Evolutionary conservation across 2,329 filamentous ascomycete species (phyloP).

Genomic region (Aspergillus terreus): DNA sequence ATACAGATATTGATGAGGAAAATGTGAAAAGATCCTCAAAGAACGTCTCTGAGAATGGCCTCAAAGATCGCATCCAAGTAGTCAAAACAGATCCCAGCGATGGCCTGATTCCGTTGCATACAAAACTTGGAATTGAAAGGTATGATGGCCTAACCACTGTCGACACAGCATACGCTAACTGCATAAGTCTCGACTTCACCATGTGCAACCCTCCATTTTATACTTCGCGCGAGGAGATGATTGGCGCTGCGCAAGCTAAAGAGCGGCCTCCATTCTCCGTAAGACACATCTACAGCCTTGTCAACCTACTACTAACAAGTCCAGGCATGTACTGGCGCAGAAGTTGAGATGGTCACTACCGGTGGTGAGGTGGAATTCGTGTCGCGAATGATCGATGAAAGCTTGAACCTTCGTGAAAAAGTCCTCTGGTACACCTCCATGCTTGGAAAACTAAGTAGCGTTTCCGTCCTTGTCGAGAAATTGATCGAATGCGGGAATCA

Average conservation of each 20-base stretch:
- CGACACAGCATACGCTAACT: conserved; percentile 4
- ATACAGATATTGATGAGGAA: conserved; percentile 66
- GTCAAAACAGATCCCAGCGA: conserved; percentile 52
- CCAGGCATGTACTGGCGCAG: conserved; percentile 66
- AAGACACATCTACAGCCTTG: conserved; percentile 31
- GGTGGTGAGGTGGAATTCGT: conserved; percentile 79
- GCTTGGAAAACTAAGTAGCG: conserved; percentile 76
- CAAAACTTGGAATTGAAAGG: conserved; percentile 27
- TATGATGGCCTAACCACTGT: conserved; percentile 5
- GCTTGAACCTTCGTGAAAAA: conserved; percentile 53
- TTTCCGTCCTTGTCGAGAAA: conserved; percentile 59
- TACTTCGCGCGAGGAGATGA: conserved; percentile 65
- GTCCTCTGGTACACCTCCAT: conserved; percentile 89
- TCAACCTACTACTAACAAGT: conserved; percentile 1
- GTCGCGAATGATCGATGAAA: conserved; percentile 66
- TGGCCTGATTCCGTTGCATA: conserved; percentile 61
- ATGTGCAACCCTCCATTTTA: conserved; percentile 98
- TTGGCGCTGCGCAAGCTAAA: conserved; percentile 63
- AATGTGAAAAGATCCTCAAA: conserved; percentile 62
- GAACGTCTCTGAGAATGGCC: conserved; percentile 65
- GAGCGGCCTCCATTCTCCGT: conserved; percentile 64
- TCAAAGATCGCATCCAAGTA: conserved; percentile 63
- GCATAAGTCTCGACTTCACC: conserved; percentile 64
- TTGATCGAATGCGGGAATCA: conserved; percentile 54
- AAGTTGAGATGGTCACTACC: conserved; percentile 77